Base-by-base conservation (phyloP, 1,284 basidiomycete genomes). In the Ustilago xerochloae region DNA sequence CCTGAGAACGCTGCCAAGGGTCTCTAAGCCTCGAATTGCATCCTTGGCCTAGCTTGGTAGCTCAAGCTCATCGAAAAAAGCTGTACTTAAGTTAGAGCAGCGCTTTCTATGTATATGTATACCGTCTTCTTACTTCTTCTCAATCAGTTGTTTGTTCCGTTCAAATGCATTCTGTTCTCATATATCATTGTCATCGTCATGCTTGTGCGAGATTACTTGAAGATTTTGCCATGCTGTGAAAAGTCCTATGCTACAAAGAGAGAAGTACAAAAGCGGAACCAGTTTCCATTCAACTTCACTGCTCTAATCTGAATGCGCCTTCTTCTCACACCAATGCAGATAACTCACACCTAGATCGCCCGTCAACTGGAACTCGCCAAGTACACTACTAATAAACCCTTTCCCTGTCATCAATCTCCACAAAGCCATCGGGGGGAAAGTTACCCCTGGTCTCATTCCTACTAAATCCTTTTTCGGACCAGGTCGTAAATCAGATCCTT, bases 1-100 rank as follows among this genome's bases (percentile, higher is more conserved):
- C 81, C 81, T 48, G 78, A 81, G 66, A 71, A 63, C 53, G 71
- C 71, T 54, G 61, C 65, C 54, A 74, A 74, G 62, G 71, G 65
- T 59, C 65, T 74, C 51, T 74, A 65, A 73, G 32, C 47, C 7
- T 18, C 48, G 2, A 18, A 24, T 3, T 28, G 24, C 30, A 7
- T 22, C n/a, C n/a, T n/a, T n/a, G n/a, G n/a, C n/a, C n/a, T 13
- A 43, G 22, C 38, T 39, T 39, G n/a, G 7, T 15, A 43, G 41
- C 22, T n/a, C n/a, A n/a, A n/a, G n/a, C 20, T 15, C 22, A 43
- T 43, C 41, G 26, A 43, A 43, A 41, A 22, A 18, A 41, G 18
- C 41, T 3, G 22, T 24, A 24, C n/a, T n/a, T n/a, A n/a, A n/a
- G n/a, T n/a, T n/a, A n/a, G n/a, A n/a, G n/a, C n/a, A n/a, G 6